Conservation (phyloP, 805 yeast species). For the Candida silvicultrix region DNA sequence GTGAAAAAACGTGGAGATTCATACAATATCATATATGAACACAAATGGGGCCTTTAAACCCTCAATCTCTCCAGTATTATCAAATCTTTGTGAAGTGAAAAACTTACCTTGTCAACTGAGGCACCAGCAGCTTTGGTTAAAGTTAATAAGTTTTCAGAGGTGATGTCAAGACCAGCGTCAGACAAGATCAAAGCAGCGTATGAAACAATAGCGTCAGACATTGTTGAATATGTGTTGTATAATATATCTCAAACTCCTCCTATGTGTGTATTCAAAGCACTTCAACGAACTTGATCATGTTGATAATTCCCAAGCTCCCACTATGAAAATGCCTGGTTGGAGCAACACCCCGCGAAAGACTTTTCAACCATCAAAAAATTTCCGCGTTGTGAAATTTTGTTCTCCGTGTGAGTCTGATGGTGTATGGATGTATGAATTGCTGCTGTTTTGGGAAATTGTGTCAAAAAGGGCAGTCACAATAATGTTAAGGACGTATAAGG, state of each 20-base stretch:
- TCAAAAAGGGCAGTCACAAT: neutral
- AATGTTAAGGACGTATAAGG: neutral
- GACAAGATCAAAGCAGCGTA: conserved; percentile 99
- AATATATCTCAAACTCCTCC: neutral
- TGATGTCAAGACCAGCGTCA: conserved; percentile 92
- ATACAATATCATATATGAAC: neutral
- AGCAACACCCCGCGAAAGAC: neutral
- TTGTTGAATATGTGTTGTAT: conserved; percentile 25
- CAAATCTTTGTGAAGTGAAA: too few relatives aligned
- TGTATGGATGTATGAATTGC: neutral
- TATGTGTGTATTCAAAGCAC: neutral
- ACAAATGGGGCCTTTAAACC: too few relatives aligned
- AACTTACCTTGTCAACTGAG: conserved; percentile 49
- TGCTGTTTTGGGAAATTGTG: neutral
- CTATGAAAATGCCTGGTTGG: neutral
- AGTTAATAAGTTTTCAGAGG: conserved; percentile 71
- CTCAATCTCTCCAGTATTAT: too few relatives aligned
- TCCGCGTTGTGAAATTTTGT: neutral
- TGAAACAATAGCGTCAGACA: conserved; percentile 94
- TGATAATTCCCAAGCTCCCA: neutral
- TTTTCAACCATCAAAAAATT: neutral
- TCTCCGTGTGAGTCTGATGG: too few relatives aligned
- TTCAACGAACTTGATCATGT: neutral
- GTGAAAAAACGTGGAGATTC: too few relatives aligned
- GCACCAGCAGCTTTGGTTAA: conserved; percentile 75